Conservation (phyloP, 306 rosid species). For the Dicorynia guianensis region DNA sequence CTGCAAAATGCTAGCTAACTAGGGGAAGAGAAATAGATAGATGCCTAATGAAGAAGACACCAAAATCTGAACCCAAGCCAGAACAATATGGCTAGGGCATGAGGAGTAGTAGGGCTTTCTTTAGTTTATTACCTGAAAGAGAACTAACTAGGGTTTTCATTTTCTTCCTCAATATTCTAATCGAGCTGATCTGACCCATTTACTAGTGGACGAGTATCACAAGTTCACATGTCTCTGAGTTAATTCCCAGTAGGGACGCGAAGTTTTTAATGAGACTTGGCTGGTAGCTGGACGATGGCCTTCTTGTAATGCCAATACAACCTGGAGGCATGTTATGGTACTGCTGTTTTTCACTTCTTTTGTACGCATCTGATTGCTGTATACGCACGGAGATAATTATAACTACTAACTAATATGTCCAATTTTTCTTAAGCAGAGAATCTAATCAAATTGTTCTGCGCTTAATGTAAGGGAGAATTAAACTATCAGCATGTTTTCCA, state of each 20-base stretch:
- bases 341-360: no score
- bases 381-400: no score
- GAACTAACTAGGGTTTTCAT: constrained; percentile 37
- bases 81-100: not conserved
- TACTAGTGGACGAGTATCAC: constrained; percentile 37
- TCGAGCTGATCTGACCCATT: constrained; percentile 51
- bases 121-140: constrained; percentile 40
- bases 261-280: constrained; percentile 34
- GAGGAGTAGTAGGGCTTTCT: not conserved
- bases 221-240: constrained; percentile 46
- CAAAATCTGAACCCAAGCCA: constrained; percentile 29
- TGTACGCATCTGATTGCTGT: no score
- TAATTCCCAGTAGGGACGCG: constrained; percentile 25
- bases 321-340: not conserved
- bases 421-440: no score
- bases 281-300: constrained; percentile 16
- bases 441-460: no score
- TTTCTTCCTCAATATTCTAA: constrained; percentile 33
- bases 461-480: no score
- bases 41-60: constrained; percentile 23
- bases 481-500: no score
- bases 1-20: not conserved
- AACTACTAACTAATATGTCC: no score
- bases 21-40: not conserved
- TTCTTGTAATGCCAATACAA: not conserved